Evolutionary conservation across 2,329 filamentous ascomycete species (phyloP).

Genomic region (Geosmithia flava): DNA sequence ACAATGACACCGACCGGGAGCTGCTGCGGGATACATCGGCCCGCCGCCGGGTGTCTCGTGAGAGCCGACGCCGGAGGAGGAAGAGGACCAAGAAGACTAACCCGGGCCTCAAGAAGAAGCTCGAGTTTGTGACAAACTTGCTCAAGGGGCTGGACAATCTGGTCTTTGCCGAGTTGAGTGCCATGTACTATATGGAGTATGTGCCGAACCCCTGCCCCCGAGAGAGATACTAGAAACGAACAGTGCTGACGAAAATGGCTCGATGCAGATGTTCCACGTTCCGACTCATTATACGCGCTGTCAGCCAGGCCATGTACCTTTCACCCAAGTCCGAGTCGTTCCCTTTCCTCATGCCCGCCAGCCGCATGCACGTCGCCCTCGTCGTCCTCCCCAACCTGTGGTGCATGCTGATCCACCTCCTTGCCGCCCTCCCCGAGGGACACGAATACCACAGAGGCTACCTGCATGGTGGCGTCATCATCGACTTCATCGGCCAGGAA

Average conservation of each 20-base stretch:
- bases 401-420: slow-evolving; percentile 47
- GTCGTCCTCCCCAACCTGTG: slow-evolving; percentile 46
- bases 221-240: not conserved
- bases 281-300: slow-evolving; percentile 44
- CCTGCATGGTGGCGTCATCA: slow-evolving; percentile 52
- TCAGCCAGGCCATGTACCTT: slow-evolving; percentile 50
- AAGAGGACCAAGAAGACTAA: slow-evolving; percentile 22
- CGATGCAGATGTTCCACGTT: slow-evolving; percentile 48
- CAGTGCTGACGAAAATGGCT: not conserved
- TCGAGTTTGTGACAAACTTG: slow-evolving; percentile 47
- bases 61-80: slow-evolving; percentile 16
- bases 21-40: not conserved
- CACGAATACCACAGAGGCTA: slow-evolving; percentile 51
- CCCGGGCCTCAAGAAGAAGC: slow-evolving; percentile 40
- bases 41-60: not conserved
- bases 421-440: slow-evolving; percentile 41
- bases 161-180: slow-evolving; percentile 51
- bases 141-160: slow-evolving; percentile 49
- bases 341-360: slow-evolving; percentile 41
- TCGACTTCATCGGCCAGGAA: slow-evolving; percentile 57
- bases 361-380: slow-evolving; percentile 42
- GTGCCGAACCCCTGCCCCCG: slow-evolving; percentile 8
- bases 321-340: slow-evolving; percentile 48
- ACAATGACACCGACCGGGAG: not conserved
- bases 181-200: slow-evolving; percentile 61